Conservation (phyloP, 495 filamentous ascomycete genomes). For the Penicillium verhagenii region DNA sequence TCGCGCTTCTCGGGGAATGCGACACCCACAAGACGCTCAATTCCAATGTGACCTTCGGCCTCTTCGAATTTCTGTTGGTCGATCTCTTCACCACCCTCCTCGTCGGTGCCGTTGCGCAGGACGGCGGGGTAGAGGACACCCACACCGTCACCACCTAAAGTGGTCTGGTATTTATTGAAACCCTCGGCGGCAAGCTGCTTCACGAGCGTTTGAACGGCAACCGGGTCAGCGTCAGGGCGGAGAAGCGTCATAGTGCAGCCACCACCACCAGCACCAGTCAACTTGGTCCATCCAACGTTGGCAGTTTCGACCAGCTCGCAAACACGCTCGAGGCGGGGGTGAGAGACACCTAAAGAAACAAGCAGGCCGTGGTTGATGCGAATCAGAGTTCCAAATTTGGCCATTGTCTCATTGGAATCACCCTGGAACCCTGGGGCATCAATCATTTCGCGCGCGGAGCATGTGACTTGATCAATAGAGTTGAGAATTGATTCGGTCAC, state of each 20-base stretch:
- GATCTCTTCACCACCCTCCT: slow-evolving; percentile 84
- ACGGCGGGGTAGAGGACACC: slow-evolving; percentile 92
- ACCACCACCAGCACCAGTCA: slow-evolving; percentile 92
- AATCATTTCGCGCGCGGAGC: slow-evolving; percentile 70
- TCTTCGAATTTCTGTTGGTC: slow-evolving; percentile 87
- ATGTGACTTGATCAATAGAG: slow-evolving; percentile 77
- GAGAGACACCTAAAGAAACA: slow-evolving; percentile 84
- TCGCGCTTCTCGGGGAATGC: slow-evolving; percentile 69
- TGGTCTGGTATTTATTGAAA: slow-evolving; percentile 82
- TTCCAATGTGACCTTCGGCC: slow-evolving; percentile 74
- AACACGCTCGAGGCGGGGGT: slow-evolving; percentile 88
- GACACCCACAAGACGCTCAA: slow-evolving; percentile 63
- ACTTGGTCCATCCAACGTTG: slow-evolving; percentile 94
- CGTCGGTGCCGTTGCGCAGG: slow-evolving; percentile 62
- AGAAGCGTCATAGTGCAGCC: slow-evolving; percentile 92
- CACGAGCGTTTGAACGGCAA: slow-evolving; percentile 60
- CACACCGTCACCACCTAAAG: slow-evolving; percentile 85
- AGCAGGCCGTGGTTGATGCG: slow-evolving; percentile 91
- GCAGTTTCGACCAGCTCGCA: slow-evolving; percentile 86
- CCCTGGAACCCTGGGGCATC: slow-evolving; percentile 60
- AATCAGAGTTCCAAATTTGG: slow-evolving; percentile 79
- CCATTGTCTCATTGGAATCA: slow-evolving; percentile 55
- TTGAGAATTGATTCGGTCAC: slow-evolving; percentile 78
- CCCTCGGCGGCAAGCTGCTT: slow-evolving; percentile 67
- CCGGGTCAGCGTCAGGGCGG: slow-evolving; percentile 56